Evolutionary conservation across 2,329 filamentous ascomycete species (phyloP), one percentile per base, ranked within the genome.

Genomic region (Pseudogymnoascus sp.): DNA sequence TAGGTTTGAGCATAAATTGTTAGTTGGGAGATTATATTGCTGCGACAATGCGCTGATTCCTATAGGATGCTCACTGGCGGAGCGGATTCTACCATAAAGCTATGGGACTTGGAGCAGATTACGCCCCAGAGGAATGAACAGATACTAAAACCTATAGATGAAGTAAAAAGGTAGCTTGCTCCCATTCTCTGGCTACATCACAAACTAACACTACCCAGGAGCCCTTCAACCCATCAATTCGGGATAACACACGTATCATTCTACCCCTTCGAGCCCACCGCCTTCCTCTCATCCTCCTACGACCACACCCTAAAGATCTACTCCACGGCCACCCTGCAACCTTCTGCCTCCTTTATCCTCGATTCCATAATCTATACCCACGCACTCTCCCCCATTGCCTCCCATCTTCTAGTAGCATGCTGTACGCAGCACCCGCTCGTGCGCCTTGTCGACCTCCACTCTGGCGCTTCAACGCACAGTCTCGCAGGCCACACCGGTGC

Each of bases 371-470:
- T 90, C 58, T 90, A 91, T 74, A 86, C 88, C 0, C 92, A 96
- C 72, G 85, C 89, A 0, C 81, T 90, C 27, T 96, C 92, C 0
- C 82, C 87, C 42, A 77, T 92, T 63, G 82, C 90, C 62, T 77
- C 84, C 60, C 81, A 92, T 69, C 79, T 96, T 0, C 82, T 96
- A 3, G 89, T 97, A 8, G 92, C 93, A 8, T 94, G 91, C 69
- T 92, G 89, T 0, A 95, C 92, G 0, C 91, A 95, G 66, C 87
- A 94, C 71, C 90, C 90, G 5, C 82, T 89, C 27, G 88, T 96
- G 12, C 86, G 92, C 13, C 82, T 97, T 5, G 85, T 97, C 5
- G 93, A 97, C 71, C 80, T 97, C 35, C 88, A 89, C 60, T 92
- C 92, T 0, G 91, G 91, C 2, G 83, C 91, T 13, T 85, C 82